Evolutionary conservation across 805 yeast genomes (phyloP).

Genomic region (Dipodascus albidus): DNA sequence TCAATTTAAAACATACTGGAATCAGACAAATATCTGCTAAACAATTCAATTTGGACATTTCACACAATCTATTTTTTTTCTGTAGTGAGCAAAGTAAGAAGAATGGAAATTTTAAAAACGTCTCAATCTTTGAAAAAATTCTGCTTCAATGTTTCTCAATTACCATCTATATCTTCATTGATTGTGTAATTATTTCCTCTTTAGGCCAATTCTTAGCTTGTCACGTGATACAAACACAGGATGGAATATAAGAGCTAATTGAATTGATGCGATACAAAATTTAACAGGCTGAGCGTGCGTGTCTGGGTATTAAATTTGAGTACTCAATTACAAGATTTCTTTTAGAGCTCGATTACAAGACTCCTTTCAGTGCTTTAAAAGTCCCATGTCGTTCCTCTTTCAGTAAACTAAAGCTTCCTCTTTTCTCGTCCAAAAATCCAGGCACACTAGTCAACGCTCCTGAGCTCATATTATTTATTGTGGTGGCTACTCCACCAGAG

Average conservation of each 20-base stretch:
- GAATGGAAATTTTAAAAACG: too few species aligned
- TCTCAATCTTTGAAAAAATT: too few species aligned
- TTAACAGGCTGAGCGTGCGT: too few species aligned
- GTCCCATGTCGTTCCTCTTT: not conserved
- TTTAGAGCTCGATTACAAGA: too few species aligned
- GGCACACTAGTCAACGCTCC: not conserved
- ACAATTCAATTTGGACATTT: conserved; percentile 38
- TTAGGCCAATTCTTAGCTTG: too few species aligned
- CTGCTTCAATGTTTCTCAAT: not conserved
- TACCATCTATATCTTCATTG: not conserved
- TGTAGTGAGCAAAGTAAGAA: too few species aligned
- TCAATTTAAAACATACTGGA: conserved; percentile 41
- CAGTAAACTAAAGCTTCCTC: not conserved
- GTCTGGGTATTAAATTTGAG: too few species aligned
- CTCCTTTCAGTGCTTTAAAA: not conserved
- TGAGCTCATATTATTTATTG: not conserved
- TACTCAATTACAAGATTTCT: too few species aligned
- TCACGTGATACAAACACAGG: not conserved
- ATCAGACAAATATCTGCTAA: conserved; percentile 79
- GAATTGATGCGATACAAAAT: too few species aligned
- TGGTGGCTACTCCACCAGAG: not conserved
- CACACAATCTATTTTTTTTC: too few species aligned
- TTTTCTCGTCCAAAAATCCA: not conserved
- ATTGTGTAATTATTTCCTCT: too few species aligned
- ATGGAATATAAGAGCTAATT: too few species aligned